A percentile compares a stretch with the other conserved stretches of the same genome.
Evolutionary conservation across 225 moss, liverwort and hornwort genomes (phyloP).

Genomic region (Ulota crispa): DNA sequence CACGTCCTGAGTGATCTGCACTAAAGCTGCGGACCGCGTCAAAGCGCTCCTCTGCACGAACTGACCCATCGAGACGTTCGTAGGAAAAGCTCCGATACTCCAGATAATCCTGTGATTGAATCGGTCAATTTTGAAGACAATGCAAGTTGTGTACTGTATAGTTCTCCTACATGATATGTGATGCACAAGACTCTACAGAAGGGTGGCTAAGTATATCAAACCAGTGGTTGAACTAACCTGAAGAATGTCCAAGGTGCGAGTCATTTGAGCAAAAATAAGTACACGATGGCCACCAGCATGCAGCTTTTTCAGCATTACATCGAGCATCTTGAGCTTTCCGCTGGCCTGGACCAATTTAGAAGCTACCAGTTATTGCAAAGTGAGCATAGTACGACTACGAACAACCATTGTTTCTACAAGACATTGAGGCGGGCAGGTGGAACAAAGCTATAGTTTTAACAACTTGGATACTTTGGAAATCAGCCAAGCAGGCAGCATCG

Average conservation of each 20-base stretch:
- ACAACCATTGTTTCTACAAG: not conserved
- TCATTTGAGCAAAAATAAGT: slow-evolving; percentile 95
- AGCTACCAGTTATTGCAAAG: not conserved
- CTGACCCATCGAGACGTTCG: slow-evolving; percentile 88
- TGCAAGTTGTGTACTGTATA: not conserved
- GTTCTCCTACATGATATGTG: not conserved
- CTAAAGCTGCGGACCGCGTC: slow-evolving; percentile 80
- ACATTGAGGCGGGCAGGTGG: not conserved
- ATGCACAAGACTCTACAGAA: slow-evolving; percentile 1
- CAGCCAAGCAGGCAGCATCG: not conserved
- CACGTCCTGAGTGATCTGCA: slow-evolving; percentile 34
- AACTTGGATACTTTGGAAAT: not conserved
- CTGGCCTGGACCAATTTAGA: slow-evolving; percentile 65
- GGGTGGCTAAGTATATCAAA: not conserved
- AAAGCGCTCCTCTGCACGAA: slow-evolving; percentile 92
- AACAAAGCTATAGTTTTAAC: not conserved
- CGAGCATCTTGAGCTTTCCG: slow-evolving; percentile 79
- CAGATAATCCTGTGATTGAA: slow-evolving; percentile 68
- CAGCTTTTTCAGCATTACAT: slow-evolving; percentile 66
- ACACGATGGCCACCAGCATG: slow-evolving; percentile 72
- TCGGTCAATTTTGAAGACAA: not conserved
- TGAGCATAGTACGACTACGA: not conserved
- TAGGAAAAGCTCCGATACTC: slow-evolving; percentile 82
- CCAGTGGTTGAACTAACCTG: slow-evolving; percentile 57
- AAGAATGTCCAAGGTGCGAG: slow-evolving; percentile 89